Percentiles rank a stretch among this genome's conserved stretches.
These are phyloP conservation scores for Psilocybe subaeruginosa DNA, from an alignment of 768 basidiomycete species.

Conservation along the genomic window DNA sequence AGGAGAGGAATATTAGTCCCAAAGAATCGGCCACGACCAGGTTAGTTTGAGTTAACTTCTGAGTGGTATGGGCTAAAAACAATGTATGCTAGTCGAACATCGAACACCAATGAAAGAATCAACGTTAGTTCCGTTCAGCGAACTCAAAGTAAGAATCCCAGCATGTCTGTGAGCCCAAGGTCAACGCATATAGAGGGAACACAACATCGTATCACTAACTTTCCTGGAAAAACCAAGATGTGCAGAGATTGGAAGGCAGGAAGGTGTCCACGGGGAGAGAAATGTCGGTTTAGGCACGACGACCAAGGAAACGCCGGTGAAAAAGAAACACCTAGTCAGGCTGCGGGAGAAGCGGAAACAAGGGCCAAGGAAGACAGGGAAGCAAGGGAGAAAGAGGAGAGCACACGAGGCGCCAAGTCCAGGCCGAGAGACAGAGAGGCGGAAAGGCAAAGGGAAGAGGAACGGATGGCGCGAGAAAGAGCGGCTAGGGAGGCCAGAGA, in stretches of 20 bases:
- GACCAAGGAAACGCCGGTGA: constrained; percentile 23
- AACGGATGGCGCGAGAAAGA: not conserved
- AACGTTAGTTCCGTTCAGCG: no score
- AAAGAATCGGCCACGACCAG: not conserved
- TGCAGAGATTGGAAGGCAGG: constrained; percentile 35
- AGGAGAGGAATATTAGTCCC: not conserved
- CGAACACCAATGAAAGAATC: not conserved
- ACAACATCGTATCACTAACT: not conserved
- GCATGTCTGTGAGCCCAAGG: not conserved
- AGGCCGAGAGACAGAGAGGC: not conserved
- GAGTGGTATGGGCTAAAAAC: no score
- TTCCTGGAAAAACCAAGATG: not conserved
- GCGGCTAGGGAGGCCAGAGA: not conserved
- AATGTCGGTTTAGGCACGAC: constrained; percentile 37
- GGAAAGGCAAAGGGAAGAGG: not conserved
- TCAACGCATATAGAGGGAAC: not conserved
- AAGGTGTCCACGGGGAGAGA: constrained; percentile 35
- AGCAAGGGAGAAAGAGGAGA: not conserved
- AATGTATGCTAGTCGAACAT: no score
- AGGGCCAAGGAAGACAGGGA: not conserved
- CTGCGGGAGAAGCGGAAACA: not conserved
- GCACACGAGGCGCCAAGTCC: not conserved
- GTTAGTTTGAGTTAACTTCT: no score
- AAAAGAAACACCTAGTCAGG: not conserved
- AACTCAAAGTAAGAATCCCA: not conserved